These are phyloP conservation scores for Verticillium dahliae DNA, from an alignment of 2,329 filamentous ascomycete species.

Conservation along the genomic window DNA sequence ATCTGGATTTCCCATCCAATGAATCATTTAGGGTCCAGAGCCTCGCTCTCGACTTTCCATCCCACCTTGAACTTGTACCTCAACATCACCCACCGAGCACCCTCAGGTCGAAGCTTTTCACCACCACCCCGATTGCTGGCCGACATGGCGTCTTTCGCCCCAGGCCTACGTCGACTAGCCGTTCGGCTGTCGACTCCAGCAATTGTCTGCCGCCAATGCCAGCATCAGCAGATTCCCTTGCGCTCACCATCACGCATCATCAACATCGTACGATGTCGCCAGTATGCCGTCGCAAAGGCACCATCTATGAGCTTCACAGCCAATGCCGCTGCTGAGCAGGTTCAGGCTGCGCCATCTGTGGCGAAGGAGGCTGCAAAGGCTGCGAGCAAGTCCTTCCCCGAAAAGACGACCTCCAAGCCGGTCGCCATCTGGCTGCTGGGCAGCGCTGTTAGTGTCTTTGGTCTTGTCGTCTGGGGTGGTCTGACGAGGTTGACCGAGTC, in stretches of 20 bases:
- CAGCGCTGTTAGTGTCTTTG: constrained; percentile 89
- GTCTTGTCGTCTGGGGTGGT: constrained; percentile 92
- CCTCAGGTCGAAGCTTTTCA: background rate
- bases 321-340: constrained; percentile 6
- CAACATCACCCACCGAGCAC: background rate
- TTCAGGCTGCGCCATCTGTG: constrained; percentile 1
- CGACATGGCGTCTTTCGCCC: constrained; percentile 35
- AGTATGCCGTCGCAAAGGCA: constrained; percentile 26
- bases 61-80: background rate
- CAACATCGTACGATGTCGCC: constrained; percentile 29
- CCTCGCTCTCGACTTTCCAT: background rate
- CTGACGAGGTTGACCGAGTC: constrained; percentile 93
- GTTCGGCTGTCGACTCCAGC: constrained; percentile 30
- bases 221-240: constrained; percentile 18
- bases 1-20: background rate
- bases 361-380: constrained; percentile 5
- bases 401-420: constrained; percentile 63
- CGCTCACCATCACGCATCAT: constrained; percentile 30
- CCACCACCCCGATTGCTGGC: background rate
- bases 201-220: constrained; percentile 44
- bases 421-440: constrained; percentile 91
- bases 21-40: background rate
- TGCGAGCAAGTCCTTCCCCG: constrained; percentile 37
- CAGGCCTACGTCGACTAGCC: constrained; percentile 33
- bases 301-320: constrained; percentile 18